Conservation (phyloP, 1,284 basidiomycete genomes). For the Cutaneotrichosporon curvatum region DNA sequence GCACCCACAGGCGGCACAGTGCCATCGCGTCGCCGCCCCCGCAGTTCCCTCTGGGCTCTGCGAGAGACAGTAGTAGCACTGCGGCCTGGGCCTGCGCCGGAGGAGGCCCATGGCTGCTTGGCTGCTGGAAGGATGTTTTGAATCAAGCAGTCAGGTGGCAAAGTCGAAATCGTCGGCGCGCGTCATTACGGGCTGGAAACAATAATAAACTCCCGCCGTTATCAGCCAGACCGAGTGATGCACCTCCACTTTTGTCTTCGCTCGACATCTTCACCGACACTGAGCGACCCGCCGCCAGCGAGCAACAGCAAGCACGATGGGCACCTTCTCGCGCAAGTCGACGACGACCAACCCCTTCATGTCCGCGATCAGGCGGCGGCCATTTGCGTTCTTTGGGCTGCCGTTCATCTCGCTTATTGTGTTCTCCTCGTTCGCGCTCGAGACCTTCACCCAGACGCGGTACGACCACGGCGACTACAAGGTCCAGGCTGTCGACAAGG, state of each 20-base stretch:
- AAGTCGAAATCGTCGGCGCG: too few relatives aligned
- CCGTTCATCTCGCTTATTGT: slow-evolving; percentile 84
- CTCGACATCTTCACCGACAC: too few relatives aligned
- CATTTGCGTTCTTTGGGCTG: slow-evolving; percentile 63
- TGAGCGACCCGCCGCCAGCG: too few relatives aligned
- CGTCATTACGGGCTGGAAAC: not conserved
- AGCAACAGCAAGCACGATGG: slow-evolving; percentile 17
- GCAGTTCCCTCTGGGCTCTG: not conserved
- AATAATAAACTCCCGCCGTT: not conserved
- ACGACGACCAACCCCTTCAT: slow-evolving; percentile 45
- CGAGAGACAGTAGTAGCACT: slow-evolving; percentile 43
- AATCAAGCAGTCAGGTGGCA: too few relatives aligned
- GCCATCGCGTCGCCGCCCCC: slow-evolving; percentile 17
- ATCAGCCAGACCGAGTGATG: not conserved
- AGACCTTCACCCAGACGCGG: slow-evolving; percentile 77
- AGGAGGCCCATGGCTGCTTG: slow-evolving; percentile 14
- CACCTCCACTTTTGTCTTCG: too few relatives aligned
- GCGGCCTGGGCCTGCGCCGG: slow-evolving; percentile 7
- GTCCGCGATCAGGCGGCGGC: slow-evolving; percentile 39
- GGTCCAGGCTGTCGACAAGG: slow-evolving; percentile 66
- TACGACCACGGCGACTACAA: slow-evolving; percentile 83
- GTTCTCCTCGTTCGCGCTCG: slow-evolving; percentile 75
- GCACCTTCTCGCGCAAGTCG: slow-evolving; percentile 54
- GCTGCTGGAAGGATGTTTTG: too few relatives aligned
- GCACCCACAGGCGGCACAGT: slow-evolving; percentile 37